Evolutionary conservation across 306 rosid genomes (phyloP).

Genomic region (Hylodesmum podocarpum): DNA sequence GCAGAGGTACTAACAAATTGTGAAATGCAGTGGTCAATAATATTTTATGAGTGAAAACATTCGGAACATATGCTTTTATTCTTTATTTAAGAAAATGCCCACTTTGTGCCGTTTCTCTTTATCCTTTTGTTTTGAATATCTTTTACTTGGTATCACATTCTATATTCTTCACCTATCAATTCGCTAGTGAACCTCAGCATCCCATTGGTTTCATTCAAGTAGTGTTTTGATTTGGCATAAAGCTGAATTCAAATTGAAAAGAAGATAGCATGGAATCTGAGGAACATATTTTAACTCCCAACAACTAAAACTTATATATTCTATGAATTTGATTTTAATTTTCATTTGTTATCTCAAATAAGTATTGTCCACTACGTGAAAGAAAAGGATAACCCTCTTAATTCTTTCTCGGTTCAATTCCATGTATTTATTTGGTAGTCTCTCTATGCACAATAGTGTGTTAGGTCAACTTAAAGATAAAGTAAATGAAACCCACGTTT

Average conservation of each 20-base stretch:
- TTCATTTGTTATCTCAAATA: not conserved
- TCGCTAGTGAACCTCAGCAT: not conserved
- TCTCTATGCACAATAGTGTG: not conserved
- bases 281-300: constrained; percentile 21
- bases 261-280: constrained; percentile 29
- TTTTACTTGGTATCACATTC: constrained; percentile 10
- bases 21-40: constrained; percentile 31
- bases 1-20: not conserved
- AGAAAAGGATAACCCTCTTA: not conserved
- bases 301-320: constrained; percentile 25
- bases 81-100: constrained; percentile 29
- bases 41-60: constrained; percentile 35
- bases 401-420: not conserved
- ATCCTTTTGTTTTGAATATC: constrained; percentile 14
- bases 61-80: constrained; percentile 35
- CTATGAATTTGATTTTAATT: not conserved
- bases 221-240: not conserved
- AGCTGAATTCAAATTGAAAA: constrained; percentile 7
- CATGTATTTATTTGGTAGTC: not conserved
- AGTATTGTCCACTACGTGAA: not conserved
- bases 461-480: no score
- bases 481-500: no score
- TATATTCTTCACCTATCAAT: constrained; percentile 20
- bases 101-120: constrained; percentile 27
- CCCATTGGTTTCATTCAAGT: constrained; percentile 12